Conservation (phyloP, 2,329 filamentous ascomycete genomes). For the Cordyceps tenuipes region DNA sequence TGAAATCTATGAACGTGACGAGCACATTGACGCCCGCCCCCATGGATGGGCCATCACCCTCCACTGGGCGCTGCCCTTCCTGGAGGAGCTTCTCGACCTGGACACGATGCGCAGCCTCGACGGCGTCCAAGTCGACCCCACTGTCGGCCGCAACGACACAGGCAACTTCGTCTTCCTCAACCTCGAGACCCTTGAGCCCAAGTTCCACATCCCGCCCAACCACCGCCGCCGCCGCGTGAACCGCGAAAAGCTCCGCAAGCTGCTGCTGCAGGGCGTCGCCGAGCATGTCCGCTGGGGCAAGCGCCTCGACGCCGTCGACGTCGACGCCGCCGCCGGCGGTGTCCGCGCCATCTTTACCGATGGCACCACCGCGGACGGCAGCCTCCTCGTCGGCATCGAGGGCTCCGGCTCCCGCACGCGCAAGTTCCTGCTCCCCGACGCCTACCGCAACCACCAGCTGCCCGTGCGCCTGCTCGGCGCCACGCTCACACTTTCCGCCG, state of each 20-base stretch:
- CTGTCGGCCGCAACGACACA: constrained; percentile 31
- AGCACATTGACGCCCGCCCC: constrained; percentile 20
- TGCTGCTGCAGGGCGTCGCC: constrained; percentile 22
- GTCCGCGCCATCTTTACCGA: constrained; percentile 23
- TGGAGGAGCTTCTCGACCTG: constrained; percentile 19
- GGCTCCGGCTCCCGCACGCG: constrained; percentile 31
- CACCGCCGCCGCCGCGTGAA: constrained; percentile 29
- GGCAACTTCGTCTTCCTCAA: constrained; percentile 35
- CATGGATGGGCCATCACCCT: constrained; percentile 54
- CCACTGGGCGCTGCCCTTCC: constrained; percentile 43
- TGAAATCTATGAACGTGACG: constrained; percentile 24
- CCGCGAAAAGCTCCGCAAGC: constrained; percentile 26
- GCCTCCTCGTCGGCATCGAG: constrained; percentile 32
- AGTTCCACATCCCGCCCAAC: constrained; percentile 31
- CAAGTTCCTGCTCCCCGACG: constrained; percentile 24
- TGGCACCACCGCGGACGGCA: constrained; percentile 24
- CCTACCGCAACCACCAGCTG: constrained; percentile 25
- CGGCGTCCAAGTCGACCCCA: constrained; percentile 23
- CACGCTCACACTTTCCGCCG: constrained; percentile 28
- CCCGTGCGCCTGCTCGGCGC: constrained; percentile 31
- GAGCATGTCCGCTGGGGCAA: constrained; percentile 26
- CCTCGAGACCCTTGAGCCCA: constrained; percentile 27
- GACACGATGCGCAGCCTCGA: constrained; percentile 19
- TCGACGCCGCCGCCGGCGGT: constrained; percentile 14
- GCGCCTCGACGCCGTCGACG: constrained; percentile 21